A percentile compares a stretch with the other conserved stretches of the same genome.
Evolutionary conservation across 2,329 filamentous ascomycete species (phyloP).

Genomic region (Colletotrichum nymphaeae): DNA sequence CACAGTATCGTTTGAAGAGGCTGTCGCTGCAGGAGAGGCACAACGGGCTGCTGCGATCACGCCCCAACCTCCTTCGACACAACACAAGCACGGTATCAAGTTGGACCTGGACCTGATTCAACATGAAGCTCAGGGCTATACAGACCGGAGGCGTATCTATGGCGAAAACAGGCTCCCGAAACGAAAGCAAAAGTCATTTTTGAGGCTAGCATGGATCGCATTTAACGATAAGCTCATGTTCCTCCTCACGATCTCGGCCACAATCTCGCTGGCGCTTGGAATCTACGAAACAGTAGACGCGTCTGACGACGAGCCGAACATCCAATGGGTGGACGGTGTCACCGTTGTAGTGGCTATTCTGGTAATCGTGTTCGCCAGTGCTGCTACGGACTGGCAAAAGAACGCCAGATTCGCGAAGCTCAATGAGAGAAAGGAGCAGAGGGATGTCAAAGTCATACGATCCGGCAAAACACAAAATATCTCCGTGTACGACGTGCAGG

Average conservation of each 20-base stretch:
- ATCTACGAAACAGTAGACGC: constrained; percentile 77
- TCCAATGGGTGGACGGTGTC: constrained; percentile 86
- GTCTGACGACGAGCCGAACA: constrained; percentile 60
- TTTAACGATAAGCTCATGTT: constrained; percentile 87
- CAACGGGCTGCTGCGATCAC: constrained; percentile 43
- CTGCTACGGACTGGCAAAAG: constrained; percentile 86
- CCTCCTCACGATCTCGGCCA: constrained; percentile 75
- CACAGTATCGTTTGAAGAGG: constrained; percentile 60
- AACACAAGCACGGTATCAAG: constrained; percentile 26
- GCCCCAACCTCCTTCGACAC: constrained; percentile 40
- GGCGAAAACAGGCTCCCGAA: constrained; percentile 76
- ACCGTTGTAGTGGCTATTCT: constrained; percentile 82
- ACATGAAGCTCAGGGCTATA: constrained; percentile 48
- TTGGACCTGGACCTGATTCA: constrained; percentile 33
- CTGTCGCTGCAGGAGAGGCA: constrained; percentile 51
- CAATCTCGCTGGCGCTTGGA: constrained; percentile 80
- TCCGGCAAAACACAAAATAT: constrained; percentile 78
- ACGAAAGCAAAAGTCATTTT: constrained; percentile 76
- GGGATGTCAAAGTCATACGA: constrained; percentile 79
- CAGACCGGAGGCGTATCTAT: constrained; percentile 77
- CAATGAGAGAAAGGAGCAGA: constrained; percentile 83
- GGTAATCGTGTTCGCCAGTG: constrained; percentile 81
- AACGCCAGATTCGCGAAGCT: constrained; percentile 84
- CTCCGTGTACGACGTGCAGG: constrained; percentile 76
- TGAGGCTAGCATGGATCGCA: constrained; percentile 80